Percentiles rank a stretch among this genome's conserved stretches.
These are phyloP conservation scores for Backusella sp. DNA, from an alignment of 192 early-diverging fungal species.

Conservation along the genomic window DNA sequence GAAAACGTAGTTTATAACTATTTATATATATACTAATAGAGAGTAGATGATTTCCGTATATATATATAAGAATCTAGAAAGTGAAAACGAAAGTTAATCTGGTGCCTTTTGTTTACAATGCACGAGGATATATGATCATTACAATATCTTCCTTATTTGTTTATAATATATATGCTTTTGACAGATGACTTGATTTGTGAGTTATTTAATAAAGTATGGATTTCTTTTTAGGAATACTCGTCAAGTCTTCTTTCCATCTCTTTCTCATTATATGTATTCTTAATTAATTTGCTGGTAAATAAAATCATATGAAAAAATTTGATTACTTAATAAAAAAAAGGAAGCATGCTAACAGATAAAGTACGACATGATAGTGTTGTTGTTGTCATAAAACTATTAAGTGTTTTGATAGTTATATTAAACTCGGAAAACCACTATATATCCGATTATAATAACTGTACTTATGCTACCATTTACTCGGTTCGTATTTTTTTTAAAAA, in stretches of 20 bases:
- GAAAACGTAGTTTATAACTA: background rate
- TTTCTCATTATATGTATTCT: too few species aligned
- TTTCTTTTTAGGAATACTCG: background rate
- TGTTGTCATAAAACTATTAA: slow-evolving; percentile 1
- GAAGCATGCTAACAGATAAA: too few species aligned
- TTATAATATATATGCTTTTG: background rate
- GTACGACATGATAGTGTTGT: too few species aligned
- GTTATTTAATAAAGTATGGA: background rate
- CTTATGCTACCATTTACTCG: too few species aligned
- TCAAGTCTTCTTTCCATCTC: too few species aligned
- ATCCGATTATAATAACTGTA: background rate
- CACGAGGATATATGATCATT: background rate
- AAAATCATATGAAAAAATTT: too few species aligned
- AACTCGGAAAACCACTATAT: background rate
- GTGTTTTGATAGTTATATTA: background rate
- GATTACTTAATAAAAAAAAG: background rate
- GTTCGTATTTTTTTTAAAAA: background rate
- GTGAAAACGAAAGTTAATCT: background rate
- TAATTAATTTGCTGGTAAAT: too few species aligned
- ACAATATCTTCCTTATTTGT: background rate
- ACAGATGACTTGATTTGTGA: background rate
- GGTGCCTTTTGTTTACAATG: background rate
- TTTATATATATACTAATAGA: too few species aligned
- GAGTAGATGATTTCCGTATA: background rate
- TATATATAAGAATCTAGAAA: background rate